Base-by-base conservation (phyloP, 805 yeast genomes). In the Kuraishia floccosa region DNA sequence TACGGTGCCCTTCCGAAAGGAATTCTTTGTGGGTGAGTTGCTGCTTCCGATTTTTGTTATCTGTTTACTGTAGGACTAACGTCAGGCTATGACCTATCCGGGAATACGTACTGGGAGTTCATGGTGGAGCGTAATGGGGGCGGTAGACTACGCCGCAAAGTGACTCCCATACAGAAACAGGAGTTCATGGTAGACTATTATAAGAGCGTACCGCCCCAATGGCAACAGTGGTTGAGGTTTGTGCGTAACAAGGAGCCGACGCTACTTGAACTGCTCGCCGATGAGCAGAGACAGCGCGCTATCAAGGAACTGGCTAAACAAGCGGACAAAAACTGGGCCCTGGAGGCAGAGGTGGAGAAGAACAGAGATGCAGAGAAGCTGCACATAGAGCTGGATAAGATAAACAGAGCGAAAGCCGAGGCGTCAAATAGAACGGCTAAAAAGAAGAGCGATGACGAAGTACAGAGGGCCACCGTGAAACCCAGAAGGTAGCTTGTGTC, bases 71-170 rank as follows among this genome's bases (percentile, higher is more conserved):
- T 4, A 6, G 15, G 10, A 25, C 30, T 27, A 27, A 30, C 14
- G 23, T 17, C 13, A 36, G 82, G 85, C 2, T 82, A 80, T 46
- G 94, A 83, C 46, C 59, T 84, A n/a, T 74, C 72, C 24, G 94
- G 91, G 3, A 83, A 83, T 49, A 74, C 89, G 2, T 83, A 77
- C 55, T 83, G 94, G 94, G 94, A 83, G 49, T 75, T 78, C 51
- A 62, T 64, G 31, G 57, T 68, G 17, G 74, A 71, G 36, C 63
- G 66, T 42, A 46, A 48, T 31, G 60, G 72, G 41, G 30, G 34
- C 11, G 56, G 52, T 17, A 51, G 76, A 35, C 60, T 76, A 35
- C 56, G 94, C 30, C 52, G 94, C 27, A 71, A 78, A 32, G 64
- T 76, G 33, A 74, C 76, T 34, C 82, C 84, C 9, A 48, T 54